Conservation (phyloP, 2,329 filamentous ascomycete genomes). For the Phaeosphaeriaceae sp. region DNA sequence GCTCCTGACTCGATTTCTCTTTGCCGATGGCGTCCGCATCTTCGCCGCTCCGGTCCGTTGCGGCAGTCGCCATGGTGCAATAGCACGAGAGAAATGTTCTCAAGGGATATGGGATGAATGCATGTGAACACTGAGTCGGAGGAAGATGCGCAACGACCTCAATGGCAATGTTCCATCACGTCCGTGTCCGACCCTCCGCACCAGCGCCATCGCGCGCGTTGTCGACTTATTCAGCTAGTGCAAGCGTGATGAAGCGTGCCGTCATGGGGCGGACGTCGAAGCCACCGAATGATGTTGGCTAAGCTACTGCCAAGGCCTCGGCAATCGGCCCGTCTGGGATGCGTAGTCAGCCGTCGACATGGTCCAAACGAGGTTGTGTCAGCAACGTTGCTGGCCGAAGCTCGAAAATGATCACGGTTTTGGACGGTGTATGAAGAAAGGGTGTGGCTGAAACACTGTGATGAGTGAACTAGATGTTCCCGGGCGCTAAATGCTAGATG, state of each 20-base stretch:
- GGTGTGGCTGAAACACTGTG: not conserved
- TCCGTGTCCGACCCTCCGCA: constrained; percentile 20
- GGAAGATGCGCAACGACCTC: not conserved
- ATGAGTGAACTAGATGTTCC: not conserved
- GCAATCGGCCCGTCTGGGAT: not conserved
- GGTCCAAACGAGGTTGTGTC: not conserved
- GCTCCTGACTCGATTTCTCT: constrained; percentile 14
- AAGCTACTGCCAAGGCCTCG: not conserved
- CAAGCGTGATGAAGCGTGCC: not conserved
- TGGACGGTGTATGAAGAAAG: not conserved
- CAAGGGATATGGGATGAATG: not conserved
- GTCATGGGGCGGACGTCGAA: not conserved
- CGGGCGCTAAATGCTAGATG: constrained; percentile 10
- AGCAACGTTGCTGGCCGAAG: not conserved
- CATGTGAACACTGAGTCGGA: not conserved
- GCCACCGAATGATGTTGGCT: not conserved
- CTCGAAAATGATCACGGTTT: not conserved
- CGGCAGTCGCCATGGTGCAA: constrained; percentile 18
- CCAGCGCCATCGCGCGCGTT: constrained; percentile 5
- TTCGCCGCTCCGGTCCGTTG: constrained; percentile 16
- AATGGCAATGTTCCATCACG: not conserved
- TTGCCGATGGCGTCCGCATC: constrained; percentile 16
- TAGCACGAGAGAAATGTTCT: not conserved
- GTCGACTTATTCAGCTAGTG: not conserved
- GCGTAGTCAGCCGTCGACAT: not conserved